A percentile compares a stretch with the other conserved stretches of the same genome.
Evolutionary conservation across 805 yeast genomes (phyloP).

Genomic region (Kodamaea restingae): DNA sequence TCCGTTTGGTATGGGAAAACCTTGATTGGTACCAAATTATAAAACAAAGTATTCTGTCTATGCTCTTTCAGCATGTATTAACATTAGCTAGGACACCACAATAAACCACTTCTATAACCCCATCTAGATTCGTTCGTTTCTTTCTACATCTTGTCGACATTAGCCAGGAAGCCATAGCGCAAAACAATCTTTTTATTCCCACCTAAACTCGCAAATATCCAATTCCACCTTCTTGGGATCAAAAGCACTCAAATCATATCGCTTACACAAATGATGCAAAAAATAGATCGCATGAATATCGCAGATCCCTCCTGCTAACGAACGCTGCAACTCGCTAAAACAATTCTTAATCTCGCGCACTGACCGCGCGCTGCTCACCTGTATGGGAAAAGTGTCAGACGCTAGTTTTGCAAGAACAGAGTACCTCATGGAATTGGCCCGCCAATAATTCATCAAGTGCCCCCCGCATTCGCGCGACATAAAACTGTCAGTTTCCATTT

Average conservation of each 20-base stretch:
- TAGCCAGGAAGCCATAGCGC: no score
- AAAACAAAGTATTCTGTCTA: no score
- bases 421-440: constrained; percentile 13
- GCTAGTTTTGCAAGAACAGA: constrained; percentile 13
- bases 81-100: no score
- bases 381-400: constrained; percentile 9
- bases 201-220: constrained; percentile 16
- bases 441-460: constrained; percentile 19
- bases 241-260: constrained; percentile 15
- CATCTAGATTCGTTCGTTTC: no score
- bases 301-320: constrained; percentile 8
- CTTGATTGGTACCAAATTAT: no score
- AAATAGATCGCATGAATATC: constrained; percentile 16
- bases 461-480: constrained; percentile 16
- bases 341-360: constrained; percentile 13
- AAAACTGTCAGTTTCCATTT: constrained; percentile 8
- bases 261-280: constrained; percentile 14
- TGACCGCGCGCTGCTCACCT: constrained; percentile 15
- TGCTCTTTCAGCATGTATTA: no score
- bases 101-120: no score
- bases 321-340: constrained; percentile 11
- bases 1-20: no score
- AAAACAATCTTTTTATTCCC: no score
- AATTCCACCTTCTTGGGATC: constrained; percentile 14
- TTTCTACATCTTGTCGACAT: no score